Evolutionary conservation across 1,284 basidiomycete species (phyloP).

Genomic region (Sporisorium sorghi): DNA sequence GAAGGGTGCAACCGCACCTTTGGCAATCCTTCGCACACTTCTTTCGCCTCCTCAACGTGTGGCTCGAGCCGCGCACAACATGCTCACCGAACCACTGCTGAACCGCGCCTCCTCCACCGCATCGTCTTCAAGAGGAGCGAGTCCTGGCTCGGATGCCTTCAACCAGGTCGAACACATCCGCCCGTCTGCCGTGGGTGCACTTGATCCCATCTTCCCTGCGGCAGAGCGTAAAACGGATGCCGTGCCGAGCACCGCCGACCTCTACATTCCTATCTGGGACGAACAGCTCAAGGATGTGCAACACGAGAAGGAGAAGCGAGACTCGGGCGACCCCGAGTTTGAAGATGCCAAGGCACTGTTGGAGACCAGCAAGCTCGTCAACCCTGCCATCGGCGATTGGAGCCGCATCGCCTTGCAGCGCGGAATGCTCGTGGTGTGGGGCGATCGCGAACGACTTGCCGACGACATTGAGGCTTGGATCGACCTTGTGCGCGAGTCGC

Average conservation of each 20-base stretch:
- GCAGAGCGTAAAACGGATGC: constrained; percentile 52
- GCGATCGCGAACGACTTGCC: constrained; percentile 62
- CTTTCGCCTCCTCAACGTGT: constrained; percentile 38
- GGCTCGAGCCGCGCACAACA: constrained; percentile 46
- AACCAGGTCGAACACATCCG: constrained; percentile 32
- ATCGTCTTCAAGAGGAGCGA: constrained; percentile 4
- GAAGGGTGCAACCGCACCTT: constrained; percentile 22
- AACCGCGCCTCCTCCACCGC: constrained; percentile 21
- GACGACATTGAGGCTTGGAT: constrained; percentile 65
- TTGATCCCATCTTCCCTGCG: constrained; percentile 56
- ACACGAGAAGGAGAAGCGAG: constrained; percentile 11
- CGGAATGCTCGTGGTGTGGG: constrained; percentile 64
- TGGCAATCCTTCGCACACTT: constrained; percentile 34
- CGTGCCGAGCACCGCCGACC: constrained; percentile 40
- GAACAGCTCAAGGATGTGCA: not conserved
- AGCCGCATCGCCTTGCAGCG: constrained; percentile 46
- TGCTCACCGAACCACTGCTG: constrained; percentile 56
- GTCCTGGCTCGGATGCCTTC: constrained; percentile 23
- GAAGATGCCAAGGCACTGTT: constrained; percentile 33
- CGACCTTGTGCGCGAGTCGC: constrained; percentile 35
- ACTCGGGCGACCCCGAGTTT: constrained; percentile 27
- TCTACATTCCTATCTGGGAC: constrained; percentile 49
- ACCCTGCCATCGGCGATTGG: constrained; percentile 65
- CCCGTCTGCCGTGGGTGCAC: constrained; percentile 26
- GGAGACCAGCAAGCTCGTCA: constrained; percentile 57